Percentiles rank a stretch among this genome's conserved stretches.
phyloP scores from a whole-genome alignment of 805 yeast genomes.

The Candida lessepsii region DNA sequence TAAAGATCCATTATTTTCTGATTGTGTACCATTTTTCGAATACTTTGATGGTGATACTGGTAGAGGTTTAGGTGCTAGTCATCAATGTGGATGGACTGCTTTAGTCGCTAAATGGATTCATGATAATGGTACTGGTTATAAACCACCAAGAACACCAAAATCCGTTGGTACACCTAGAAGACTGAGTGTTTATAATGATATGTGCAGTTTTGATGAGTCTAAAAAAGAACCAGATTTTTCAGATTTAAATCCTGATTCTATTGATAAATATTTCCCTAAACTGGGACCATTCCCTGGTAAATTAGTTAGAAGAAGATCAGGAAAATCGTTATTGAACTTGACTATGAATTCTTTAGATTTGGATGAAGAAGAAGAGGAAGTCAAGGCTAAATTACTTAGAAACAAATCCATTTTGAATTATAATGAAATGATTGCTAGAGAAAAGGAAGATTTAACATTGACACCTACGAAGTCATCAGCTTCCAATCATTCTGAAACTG shows the following conservation, averaged over 20 bases:
- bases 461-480: constrained; percentile 23
- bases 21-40: constrained; percentile 77
- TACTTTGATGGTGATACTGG: constrained; percentile 95
- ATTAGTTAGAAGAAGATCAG: constrained; percentile 65
- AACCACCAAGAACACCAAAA: constrained; percentile 47
- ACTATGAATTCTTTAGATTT: constrained; percentile 67
- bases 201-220: constrained; percentile 14
- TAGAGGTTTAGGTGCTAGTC: constrained; percentile 88
- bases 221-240: constrained; percentile 5
- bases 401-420: constrained; percentile 17
- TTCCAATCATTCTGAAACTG: constrained; percentile 29
- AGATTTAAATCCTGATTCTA: constrained; percentile 26
- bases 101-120: constrained; percentile 89
- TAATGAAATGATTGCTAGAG: constrained; percentile 15
- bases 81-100: constrained; percentile 97
- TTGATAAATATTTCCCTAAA: constrained; percentile 44
- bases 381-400: constrained; percentile 14
- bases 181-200: constrained; percentile 26
- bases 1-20: constrained; percentile 68
- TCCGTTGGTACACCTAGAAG: constrained; percentile 26
- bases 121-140: constrained; percentile 75
- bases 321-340: constrained; percentile 68
- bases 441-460: constrained; percentile 15
- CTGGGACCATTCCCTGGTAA: constrained; percentile 51
- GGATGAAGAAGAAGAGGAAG: constrained; percentile 54